Evolutionary conservation across 441 rosid species (phyloP).

Genomic region (Bocquillonia castaneifolia): DNA sequence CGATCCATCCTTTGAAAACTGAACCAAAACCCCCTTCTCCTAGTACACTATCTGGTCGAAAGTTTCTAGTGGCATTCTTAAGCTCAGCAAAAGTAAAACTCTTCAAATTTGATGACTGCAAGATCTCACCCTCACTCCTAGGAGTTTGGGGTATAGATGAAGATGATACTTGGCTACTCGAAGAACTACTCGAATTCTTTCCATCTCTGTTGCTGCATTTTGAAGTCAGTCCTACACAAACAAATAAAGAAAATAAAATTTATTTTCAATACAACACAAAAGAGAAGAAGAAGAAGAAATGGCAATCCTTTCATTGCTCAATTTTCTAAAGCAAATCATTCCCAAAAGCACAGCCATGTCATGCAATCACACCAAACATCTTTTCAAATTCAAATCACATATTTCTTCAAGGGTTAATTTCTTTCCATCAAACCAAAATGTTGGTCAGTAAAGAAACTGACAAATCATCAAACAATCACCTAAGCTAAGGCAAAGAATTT

Average conservation of each 20-base stretch:
- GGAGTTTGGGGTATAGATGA: slow-evolving; percentile 42
- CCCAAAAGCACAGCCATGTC: neutral
- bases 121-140: slow-evolving; percentile 70
- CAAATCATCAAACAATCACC: neutral
- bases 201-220: slow-evolving; percentile 14
- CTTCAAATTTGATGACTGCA: slow-evolving; percentile 59
- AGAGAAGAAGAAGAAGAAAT: no score
- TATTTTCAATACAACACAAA: neutral
- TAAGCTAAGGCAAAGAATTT: neutral
- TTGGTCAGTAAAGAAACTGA: neutral
- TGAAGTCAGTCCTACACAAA: slow-evolving; percentile 18
- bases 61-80: slow-evolving; percentile 61
- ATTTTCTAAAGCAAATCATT: neutral
- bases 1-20: slow-evolving; percentile 85
- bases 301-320: neutral
- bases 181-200: slow-evolving; percentile 31
- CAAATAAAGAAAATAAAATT: neutral
- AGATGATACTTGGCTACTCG: slow-evolving; percentile 49
- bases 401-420: neutral
- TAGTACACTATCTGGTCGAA: slow-evolving; percentile 67
- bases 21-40: slow-evolving; percentile 93
- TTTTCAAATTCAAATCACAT: neutral
- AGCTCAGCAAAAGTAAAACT: slow-evolving; percentile 49
- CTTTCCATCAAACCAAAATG: neutral
- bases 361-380: neutral